phyloP scores from a whole-genome alignment of 163 green algal species.

The Trebouxiophyceae sp. region DNA sequence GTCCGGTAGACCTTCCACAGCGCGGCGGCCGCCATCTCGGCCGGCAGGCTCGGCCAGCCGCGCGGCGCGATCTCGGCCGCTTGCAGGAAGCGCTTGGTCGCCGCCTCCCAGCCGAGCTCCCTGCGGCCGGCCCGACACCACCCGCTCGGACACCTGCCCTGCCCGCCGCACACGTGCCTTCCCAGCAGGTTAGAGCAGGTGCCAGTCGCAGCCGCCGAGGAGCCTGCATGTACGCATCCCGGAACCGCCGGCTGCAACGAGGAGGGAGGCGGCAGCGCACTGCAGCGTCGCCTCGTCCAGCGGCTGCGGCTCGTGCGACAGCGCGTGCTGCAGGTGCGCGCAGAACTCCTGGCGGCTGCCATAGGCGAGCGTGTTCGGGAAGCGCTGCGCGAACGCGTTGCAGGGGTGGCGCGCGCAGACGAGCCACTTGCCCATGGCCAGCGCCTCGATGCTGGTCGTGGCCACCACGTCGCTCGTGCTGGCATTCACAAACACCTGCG shows the following conservation, averaged over 20 bases:
- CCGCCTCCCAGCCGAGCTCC: slow-evolving; percentile 81
- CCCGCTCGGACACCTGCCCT: not conserved
- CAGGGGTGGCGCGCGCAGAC: slow-evolving; percentile 86
- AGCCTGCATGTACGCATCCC: not conserved
- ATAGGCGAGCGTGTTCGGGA: slow-evolving; percentile 95
- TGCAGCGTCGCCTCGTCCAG: slow-evolving; percentile 66
- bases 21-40: not conserved
- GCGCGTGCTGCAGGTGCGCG: slow-evolving; percentile 62
- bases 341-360: slow-evolving; percentile 65
- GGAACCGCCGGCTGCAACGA: not conserved
- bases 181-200: not conserved
- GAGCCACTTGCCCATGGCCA: slow-evolving; percentile 98
- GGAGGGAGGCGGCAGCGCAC: not conserved
- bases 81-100: slow-evolving; percentile 79
- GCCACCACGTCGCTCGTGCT: slow-evolving; percentile 87
- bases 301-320: slow-evolving; percentile 69
- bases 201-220: not conserved
- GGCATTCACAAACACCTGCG: slow-evolving; percentile 90
- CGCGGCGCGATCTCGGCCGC: slow-evolving; percentile 50
- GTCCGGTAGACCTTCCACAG: not conserved
- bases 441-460: slow-evolving; percentile 93
- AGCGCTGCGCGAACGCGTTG: slow-evolving; percentile 90
- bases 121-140: slow-evolving; percentile 8
- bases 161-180: not conserved
- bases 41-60: slow-evolving; percentile 14